phyloP scores from a whole-genome alignment of 164 flowering plant genomes.

The Vitis amurensis region DNA sequence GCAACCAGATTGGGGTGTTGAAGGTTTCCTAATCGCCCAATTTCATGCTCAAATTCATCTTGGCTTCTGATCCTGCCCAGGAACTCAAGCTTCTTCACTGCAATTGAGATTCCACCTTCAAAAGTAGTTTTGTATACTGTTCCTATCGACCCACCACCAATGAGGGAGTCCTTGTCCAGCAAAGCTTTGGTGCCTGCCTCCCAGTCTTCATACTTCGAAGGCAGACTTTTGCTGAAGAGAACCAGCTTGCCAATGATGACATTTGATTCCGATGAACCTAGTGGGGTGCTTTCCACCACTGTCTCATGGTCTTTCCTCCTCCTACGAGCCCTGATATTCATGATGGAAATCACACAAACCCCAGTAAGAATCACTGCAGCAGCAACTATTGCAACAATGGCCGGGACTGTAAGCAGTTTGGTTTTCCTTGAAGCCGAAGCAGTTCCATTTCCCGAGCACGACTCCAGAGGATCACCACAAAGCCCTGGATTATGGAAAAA shows the following conservation, averaged over 20 bases:
- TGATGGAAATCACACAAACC: slow-evolving; percentile 61
- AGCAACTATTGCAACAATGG: slow-evolving; percentile 87
- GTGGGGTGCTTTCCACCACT: slow-evolving; percentile 69
- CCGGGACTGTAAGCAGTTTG: slow-evolving; percentile 61
- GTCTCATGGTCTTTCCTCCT: slow-evolving; percentile 37
- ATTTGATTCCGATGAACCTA: slow-evolving; percentile 72
- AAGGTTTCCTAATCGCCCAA: slow-evolving; percentile 74
- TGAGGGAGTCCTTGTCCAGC: slow-evolving; percentile 80
- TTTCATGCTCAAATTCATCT: slow-evolving; percentile 98
- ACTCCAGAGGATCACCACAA: slow-evolving; percentile 69
- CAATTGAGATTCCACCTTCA: slow-evolving; percentile 86
- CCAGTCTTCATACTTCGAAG: slow-evolving; percentile 96
- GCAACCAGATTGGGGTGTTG: slow-evolving; percentile 76
- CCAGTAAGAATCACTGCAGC: slow-evolving; percentile 83
- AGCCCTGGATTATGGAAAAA: slow-evolving; percentile 71
- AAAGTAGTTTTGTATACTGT: slow-evolving; percentile 80
- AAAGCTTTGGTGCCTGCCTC: slow-evolving; percentile 93
- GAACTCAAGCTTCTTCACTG: slow-evolving; percentile 93
- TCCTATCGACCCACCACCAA: slow-evolving; percentile 90
- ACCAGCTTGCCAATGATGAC: slow-evolving; percentile 90
- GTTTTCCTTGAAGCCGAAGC: slow-evolving; percentile 29
- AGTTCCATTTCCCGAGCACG: slow-evolving; percentile 45
- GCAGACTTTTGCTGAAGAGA: slow-evolving; percentile 87
- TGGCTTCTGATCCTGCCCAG: slow-evolving; percentile 83
- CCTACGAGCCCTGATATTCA: slow-evolving; percentile 66